Conservation (phyloP, 1,139 yeast genomes). For the Spathaspora sp. region DNA sequence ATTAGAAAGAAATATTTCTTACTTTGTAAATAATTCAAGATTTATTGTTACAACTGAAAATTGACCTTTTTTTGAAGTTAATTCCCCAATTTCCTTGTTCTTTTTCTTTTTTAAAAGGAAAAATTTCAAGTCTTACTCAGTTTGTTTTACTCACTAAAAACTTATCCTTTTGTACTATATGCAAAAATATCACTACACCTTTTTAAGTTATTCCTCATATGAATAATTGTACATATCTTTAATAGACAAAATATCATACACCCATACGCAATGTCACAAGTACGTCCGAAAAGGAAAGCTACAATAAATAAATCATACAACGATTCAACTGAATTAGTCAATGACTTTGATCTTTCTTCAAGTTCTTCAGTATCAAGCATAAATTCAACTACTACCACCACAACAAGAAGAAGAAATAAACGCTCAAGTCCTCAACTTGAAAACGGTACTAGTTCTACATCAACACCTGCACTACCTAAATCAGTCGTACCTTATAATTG, state of each 20-base stretch:
- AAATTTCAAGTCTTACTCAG: neutral
- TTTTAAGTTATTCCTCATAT: neutral
- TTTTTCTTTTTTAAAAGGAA: too few relatives aligned
- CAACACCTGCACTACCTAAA: constrained; percentile 1
- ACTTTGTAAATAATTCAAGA: too few relatives aligned
- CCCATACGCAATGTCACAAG: constrained; percentile 22
- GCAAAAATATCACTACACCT: neutral
- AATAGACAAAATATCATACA: constrained; percentile 1
- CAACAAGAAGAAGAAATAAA: constrained; percentile 5
- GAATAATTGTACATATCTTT: neutral
- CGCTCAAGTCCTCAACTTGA: constrained; percentile 4
- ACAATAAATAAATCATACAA: constrained; percentile 44
- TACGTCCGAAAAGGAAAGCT: constrained; percentile 47
- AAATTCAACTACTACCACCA: neutral
- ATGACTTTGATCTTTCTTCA: neutral
- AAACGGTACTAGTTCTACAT: neutral
- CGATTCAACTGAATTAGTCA: constrained; percentile 30
- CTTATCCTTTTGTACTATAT: neutral
- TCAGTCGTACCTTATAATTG: constrained; percentile 34
- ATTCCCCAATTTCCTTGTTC: too few relatives aligned
- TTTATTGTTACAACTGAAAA: too few relatives aligned
- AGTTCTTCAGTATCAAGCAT: constrained; percentile 3
- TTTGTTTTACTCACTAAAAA: too few relatives aligned
- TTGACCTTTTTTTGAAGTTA: too few relatives aligned
- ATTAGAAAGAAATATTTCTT: too few relatives aligned